Percentiles rank a stretch among this genome's conserved stretches.
Conservation (phyloP, 2,329 filamentous ascomycete genomes). For the Aspergillus costaricaensis region DNA sequence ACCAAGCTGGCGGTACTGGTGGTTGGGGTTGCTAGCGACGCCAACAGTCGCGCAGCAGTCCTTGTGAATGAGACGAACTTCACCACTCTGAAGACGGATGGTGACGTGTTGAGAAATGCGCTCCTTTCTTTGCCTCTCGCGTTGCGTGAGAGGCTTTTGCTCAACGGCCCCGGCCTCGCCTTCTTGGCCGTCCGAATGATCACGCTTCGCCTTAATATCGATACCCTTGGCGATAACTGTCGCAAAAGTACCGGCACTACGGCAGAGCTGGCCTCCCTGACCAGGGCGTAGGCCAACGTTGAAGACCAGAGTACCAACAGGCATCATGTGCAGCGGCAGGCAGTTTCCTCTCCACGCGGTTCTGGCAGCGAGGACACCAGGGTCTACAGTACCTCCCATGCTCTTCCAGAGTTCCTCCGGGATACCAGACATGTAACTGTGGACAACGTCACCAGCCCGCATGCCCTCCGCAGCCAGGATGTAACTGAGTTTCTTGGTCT, state of each 20-base stretch:
- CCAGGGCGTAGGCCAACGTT: constrained; percentile 76
- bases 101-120: constrained; percentile 77
- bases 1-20: constrained; percentile 86
- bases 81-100: constrained; percentile 86
- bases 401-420: constrained; percentile 81
- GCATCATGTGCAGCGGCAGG: constrained; percentile 91
- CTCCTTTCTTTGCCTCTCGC: constrained; percentile 46
- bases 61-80: constrained; percentile 84
- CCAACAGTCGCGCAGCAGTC: constrained; percentile 95
- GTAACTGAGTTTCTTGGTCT: constrained; percentile 77
- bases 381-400: constrained; percentile 92
- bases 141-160: constrained; percentile 38
- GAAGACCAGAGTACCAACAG: constrained; percentile 88
- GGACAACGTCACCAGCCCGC: constrained; percentile 84
- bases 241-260: constrained; percentile 90
- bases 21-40: constrained; percentile 87
- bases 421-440: constrained; percentile 89
- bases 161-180: constrained; percentile 31
- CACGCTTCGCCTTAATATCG: constrained; percentile 57
- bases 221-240: constrained; percentile 84
- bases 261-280: constrained; percentile 83
- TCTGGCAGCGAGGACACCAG: constrained; percentile 91
- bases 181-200: constrained; percentile 53
- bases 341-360: constrained; percentile 95
- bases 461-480: constrained; percentile 95